These are phyloP conservation scores for Kuraishia borneana DNA, from an alignment of 805 yeast genomes.

Conservation along the genomic window DNA sequence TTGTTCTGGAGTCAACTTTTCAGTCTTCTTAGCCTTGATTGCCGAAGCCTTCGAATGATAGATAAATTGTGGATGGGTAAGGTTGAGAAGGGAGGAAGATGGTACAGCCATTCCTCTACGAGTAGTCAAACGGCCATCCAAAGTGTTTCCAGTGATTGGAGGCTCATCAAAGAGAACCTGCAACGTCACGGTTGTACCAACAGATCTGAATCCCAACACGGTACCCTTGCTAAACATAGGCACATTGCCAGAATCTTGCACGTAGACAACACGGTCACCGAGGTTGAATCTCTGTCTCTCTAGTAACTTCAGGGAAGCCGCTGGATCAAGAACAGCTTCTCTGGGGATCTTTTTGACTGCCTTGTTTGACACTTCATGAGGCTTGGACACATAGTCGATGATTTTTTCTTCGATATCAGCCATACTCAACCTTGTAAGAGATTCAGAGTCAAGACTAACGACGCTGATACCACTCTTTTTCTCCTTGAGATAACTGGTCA, in stretches of 20 bases:
- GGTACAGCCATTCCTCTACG: constrained; percentile 81
- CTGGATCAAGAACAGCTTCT: constrained; percentile 70
- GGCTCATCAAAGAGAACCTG: constrained; percentile 80
- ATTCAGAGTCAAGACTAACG: constrained; percentile 70
- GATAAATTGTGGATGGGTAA: constrained; percentile 64
- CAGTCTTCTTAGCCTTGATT: constrained; percentile 16
- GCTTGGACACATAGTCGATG: constrained; percentile 30
- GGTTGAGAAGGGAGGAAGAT: constrained; percentile 69
- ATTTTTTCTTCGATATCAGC: constrained; percentile 54
- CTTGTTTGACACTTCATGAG: constrained; percentile 36
- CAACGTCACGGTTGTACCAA: constrained; percentile 53
- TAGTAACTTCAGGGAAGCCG: constrained; percentile 58
- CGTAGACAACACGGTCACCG: constrained; percentile 85
- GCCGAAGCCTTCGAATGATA: constrained; percentile 62
- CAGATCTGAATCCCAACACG: constrained; percentile 52
- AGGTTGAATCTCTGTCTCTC: constrained; percentile 66
- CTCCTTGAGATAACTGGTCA: constrained; percentile 33
- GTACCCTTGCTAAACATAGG: constrained; percentile 86
- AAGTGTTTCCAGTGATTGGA: constrained; percentile 68
- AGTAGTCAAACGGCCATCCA: constrained; percentile 67
- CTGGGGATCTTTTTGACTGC: constrained; percentile 76
- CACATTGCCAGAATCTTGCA: constrained; percentile 80
- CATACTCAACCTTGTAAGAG: constrained; percentile 57
- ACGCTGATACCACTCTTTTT: constrained; percentile 36
- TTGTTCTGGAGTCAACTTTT: background rate